Percentiles rank a stretch among this genome's conserved stretches.
These are phyloP conservation scores for Cercospora janseana DNA, from an alignment of 2,329 filamentous ascomycete genomes.

Conservation along the genomic window DNA sequence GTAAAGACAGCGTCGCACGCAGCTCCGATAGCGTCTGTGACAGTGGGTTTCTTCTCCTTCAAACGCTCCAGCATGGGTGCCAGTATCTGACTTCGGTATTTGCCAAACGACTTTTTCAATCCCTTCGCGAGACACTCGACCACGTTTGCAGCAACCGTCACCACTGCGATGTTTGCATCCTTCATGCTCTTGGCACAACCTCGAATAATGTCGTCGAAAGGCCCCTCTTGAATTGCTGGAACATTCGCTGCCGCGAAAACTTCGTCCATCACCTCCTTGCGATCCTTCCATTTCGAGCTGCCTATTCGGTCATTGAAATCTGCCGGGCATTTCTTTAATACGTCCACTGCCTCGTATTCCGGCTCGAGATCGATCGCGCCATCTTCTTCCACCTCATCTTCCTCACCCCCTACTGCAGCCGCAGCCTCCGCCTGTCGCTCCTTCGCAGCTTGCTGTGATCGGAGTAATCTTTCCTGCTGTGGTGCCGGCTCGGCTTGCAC, in stretches of 20 bases:
- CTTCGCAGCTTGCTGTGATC: constrained; percentile 82
- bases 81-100: constrained; percentile 78
- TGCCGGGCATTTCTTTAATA: constrained; percentile 74
- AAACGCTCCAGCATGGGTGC: constrained; percentile 88
- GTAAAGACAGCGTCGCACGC: constrained; percentile 73
- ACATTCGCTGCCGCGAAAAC: constrained; percentile 75
- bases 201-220: constrained; percentile 79
- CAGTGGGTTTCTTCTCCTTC: constrained; percentile 92
- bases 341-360: constrained; percentile 77
- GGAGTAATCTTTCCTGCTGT: constrained; percentile 84
- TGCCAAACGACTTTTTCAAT: constrained; percentile 71
- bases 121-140: constrained; percentile 87
- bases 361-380: constrained; percentile 68
- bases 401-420: constrained; percentile 37
- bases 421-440: constrained; percentile 51
- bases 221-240: constrained; percentile 85
- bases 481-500: constrained; percentile 82
- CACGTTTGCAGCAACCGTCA: constrained; percentile 88
- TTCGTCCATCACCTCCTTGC: constrained; percentile 88
- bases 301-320: constrained; percentile 79
- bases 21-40: constrained; percentile 81
- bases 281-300: constrained; percentile 97
- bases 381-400: constrained; percentile 47
- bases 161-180: constrained; percentile 93
- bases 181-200: constrained; percentile 96